Base-by-base conservation (phyloP, 495 filamentous ascomycete species). In the Aspergillus affinis region DNA sequence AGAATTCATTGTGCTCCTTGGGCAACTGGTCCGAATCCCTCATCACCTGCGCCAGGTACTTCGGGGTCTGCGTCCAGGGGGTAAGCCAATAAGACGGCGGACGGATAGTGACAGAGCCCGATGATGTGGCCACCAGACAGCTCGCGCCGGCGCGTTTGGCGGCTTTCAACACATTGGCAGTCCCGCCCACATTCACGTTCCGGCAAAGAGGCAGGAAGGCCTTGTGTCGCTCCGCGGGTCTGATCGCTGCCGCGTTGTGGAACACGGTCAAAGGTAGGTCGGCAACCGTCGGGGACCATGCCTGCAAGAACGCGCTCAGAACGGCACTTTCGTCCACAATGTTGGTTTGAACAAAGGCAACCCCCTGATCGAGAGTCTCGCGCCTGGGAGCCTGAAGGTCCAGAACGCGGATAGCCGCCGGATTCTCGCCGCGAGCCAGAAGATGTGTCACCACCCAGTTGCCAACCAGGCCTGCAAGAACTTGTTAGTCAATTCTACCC, bases 181-280 rank as follows among this genome's bases (percentile, higher is more conserved):
- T 80, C 52, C 84, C 84, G 21, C 72, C 76, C 27, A 84, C 69
- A 59, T 87, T 87, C 32, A 87, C 81, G n/a, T 77, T 71, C 57
- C 68, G 71, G 57, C 78, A 64, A 20, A 72, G 72, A 6, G 76
- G 73, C 52, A 84, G 81, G 29, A 80, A 73, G 13, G 67, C 59
- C 48, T 68, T 59, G 57, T 73, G 72, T 15, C 84, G 82, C 41
- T 85, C 83, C 8, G 69, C 72, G 0, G 80, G 70, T 6, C 76
- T 67, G 51, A 87, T 83, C 6, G 74, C 63, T 0, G 82, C 83
- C 17, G 83, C 83, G 0, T 80, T 85, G 68, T 86, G 84, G 64
- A 80, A 86, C 23, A 86, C 82, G 12, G 83, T 85, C 20, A 86
- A 64, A 18, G 83, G 79, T 3, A 78, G 70, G 4, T 71, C 55